Percentiles rank a stretch among this genome's conserved stretches.
Conservation (phyloP, 148 eudicot species). For the Arctostaphylos glauca region DNA sequence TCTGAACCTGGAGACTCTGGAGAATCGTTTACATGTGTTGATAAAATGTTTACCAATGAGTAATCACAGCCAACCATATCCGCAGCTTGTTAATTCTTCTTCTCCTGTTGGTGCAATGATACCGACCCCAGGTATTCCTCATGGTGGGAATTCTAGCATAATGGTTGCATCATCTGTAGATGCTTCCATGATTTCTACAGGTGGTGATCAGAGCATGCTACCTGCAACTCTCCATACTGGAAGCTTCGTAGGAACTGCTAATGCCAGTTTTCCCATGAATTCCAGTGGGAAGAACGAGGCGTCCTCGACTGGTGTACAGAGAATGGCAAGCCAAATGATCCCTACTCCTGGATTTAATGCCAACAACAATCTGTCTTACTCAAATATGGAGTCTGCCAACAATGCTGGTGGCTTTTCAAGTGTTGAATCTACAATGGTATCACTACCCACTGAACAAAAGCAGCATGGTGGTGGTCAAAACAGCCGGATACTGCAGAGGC, state of each 20-base stretch:
- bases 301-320: constrained; percentile 52
- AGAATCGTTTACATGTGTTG: constrained; percentile 55
- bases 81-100: constrained; percentile 59
- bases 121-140: constrained; percentile 90
- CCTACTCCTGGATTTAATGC: constrained; percentile 88
- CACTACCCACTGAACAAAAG: constrained; percentile 60
- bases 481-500: constrained; percentile 66
- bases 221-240: constrained; percentile 42
- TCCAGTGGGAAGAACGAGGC: constrained; percentile 47
- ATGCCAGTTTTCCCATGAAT: constrained; percentile 47
- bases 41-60: constrained; percentile 42
- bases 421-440: constrained; percentile 51
- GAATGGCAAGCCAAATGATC: constrained; percentile 88
- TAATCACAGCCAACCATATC: constrained; percentile 54
- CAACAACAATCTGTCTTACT: constrained; percentile 38
- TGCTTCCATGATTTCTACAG: constrained; percentile 38
- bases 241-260: constrained; percentile 43
- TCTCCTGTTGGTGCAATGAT: constrained; percentile 84
- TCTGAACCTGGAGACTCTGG: constrained; percentile 66
- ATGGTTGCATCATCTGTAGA: constrained; percentile 53
- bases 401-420: constrained; percentile 47
- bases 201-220: constrained; percentile 34
- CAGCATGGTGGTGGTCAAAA: constrained; percentile 60
- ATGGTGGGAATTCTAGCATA: constrained; percentile 53
- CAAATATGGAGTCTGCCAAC: constrained; percentile 46